Evolutionary conservation across 257 asterid species (phyloP), one percentile per base, ranked within the genome.

Genomic region (Solanum okadae): DNA sequence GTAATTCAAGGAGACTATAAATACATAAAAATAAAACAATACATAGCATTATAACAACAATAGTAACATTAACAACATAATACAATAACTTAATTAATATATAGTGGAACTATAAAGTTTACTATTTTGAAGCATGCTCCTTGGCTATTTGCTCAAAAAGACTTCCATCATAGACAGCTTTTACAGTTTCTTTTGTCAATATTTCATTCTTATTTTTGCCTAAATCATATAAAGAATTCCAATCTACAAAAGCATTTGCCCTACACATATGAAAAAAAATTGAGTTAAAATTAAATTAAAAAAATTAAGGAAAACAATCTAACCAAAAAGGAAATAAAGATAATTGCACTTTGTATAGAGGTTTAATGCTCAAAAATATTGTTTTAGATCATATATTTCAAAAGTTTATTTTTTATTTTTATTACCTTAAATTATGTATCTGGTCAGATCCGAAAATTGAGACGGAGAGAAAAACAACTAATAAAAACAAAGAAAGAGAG

Each of bases 161-260:
- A 93, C 96, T 94, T 87, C 99, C 99, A 84, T 97, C 99, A 22
- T 88, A 97, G 67, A 68, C 95, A 23, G 93, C 96, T 89, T 92
- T 91, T 8, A 96, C 38, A 1, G 91, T 92, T 13, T 95, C 96
- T 88, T 94, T 95, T 23, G 91, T 94, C 56, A 97, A 84, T 91
- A 93, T 31, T 0, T 96, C 98, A 0, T 93, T 77, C 83, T 95
- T 76, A 70, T 93, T 72, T 72, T 73, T 97, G 90, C 98, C 91
- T 10, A 97, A 94, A 63, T 23, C 1, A 35, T 94, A 92, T 40
- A 97, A 84, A 14, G 96, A 87, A 89, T 92, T 92, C 99, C 99
- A 96, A 89, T 97, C 99, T 1, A 91, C 35, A 88, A 65, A 94
- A 5, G 92, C 96, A 35, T 93, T 98, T 61, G 95, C 5, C 98